Conservation (phyloP, 2,329 filamentous ascomycete genomes). For the Penicillium sp. region DNA sequence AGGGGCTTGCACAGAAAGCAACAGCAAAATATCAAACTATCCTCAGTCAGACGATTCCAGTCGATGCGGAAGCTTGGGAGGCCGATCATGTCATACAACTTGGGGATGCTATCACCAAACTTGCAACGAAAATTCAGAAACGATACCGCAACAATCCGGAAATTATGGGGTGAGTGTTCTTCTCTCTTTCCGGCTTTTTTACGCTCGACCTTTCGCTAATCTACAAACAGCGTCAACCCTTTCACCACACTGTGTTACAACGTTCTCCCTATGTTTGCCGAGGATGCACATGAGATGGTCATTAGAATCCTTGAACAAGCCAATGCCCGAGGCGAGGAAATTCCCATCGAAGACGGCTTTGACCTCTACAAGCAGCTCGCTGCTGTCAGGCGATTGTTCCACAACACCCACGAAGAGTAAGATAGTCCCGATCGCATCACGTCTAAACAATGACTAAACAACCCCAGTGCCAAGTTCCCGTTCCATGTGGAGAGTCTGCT, state of each 20-base stretch:
- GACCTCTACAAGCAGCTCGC: constrained; percentile 88
- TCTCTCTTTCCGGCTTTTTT: constrained; percentile 49
- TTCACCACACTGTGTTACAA: constrained; percentile 75
- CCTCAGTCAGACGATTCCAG: constrained; percentile 77
- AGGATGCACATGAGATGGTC: constrained; percentile 84
- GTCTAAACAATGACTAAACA: constrained; percentile 12
- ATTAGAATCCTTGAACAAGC: constrained; percentile 75
- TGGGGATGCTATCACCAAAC: constrained; percentile 79
- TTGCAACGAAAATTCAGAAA: constrained; percentile 88
- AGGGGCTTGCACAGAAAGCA: constrained; percentile 72
- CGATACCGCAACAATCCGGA: constrained; percentile 84
- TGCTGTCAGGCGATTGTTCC: constrained; percentile 79
- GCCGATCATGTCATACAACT: constrained; percentile 88
- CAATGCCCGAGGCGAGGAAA: constrained; percentile 68
- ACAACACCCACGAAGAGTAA: constrained; percentile 67
- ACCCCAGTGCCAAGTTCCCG: constrained; percentile 64
- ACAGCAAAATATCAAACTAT: constrained; percentile 76
- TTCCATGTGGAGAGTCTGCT: constrained; percentile 86
- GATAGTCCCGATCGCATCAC: constrained; percentile 10
- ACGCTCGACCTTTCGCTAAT: constrained; percentile 18
- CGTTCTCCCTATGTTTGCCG: constrained; percentile 85
- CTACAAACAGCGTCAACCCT: constrained; percentile 52
- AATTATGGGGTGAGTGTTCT: constrained; percentile 69
- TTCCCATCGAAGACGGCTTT: constrained; percentile 89
- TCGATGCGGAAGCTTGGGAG: constrained; percentile 80